Evolutionary conservation across 225 moss, liverwort and hornwort species (phyloP), one percentile per base, ranked within the genome.

Genomic region (Asterella californica): DNA sequence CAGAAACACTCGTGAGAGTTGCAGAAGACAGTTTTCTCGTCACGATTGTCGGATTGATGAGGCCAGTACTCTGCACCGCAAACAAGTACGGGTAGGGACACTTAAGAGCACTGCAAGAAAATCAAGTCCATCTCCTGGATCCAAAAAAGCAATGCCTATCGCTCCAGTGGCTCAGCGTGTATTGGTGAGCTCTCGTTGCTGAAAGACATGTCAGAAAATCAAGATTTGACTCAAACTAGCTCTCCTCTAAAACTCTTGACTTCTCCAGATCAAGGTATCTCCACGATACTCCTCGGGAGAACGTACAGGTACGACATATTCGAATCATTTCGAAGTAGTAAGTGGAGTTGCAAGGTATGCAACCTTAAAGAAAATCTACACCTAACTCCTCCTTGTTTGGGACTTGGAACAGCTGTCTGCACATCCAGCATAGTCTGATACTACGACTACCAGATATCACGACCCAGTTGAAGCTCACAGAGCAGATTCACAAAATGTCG

Each of bases 21-120:
- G 81, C 81, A n/a, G 81, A 77, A 64, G 83, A 86, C 0, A 86
- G 36, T 21, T 76, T 73, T 50, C 78, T 83, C 17, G 78, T 57
- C 27, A 72, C 11, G 47, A 74, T 69, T 69, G 78, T 60, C 18
- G 72, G 55, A 14, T 61, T 72, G 14, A 38, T 12, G 42, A 50
- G 50, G 63, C 80, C 67, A 74, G 80, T 57, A 7, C 77, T 76
- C 80, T 86, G 80, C 11, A 74, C 11, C 46, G 46, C 36, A 63
- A 55, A 38, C 30, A 73, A 49, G 48, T 47, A 42, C 36, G 10
- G 30, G 49, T 49, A 1, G 48, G 10, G 38, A 36, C 21, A 12
- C n/a, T 6, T n/a, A 49, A 25, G 21, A 60, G 27, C 25, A 70
- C 38, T 38, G 17, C 52, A 2, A 30, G 4, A 52, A 78, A 9